Evolutionary conservation across 768 basidiomycete genomes (phyloP).

Genomic region (Lentinula edodes): DNA sequence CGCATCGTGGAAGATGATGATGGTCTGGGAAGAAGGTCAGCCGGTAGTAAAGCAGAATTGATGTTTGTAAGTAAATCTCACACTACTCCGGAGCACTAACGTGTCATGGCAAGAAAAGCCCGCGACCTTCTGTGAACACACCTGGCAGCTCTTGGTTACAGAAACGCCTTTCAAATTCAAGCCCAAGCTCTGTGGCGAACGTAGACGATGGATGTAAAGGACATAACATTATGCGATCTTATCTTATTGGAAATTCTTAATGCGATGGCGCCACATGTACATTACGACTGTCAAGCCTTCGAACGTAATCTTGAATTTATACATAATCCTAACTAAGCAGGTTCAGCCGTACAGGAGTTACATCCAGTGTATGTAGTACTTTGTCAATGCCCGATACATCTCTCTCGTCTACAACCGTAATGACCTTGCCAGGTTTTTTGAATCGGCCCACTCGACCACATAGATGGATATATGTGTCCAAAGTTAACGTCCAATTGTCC

Average conservation of each 20-base stretch:
- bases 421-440: constrained; percentile 58
- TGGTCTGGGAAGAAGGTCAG: background rate
- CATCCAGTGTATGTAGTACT: constrained; percentile 39
- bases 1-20: constrained; percentile 1
- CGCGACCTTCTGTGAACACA: background rate
- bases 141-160: background rate
- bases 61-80: background rate
- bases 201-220: background rate
- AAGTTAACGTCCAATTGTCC: constrained; percentile 20
- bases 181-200: background rate
- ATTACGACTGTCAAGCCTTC: background rate
- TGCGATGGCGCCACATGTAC: background rate
- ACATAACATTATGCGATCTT: background rate
- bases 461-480: constrained; percentile 63
- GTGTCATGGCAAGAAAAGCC: background rate
- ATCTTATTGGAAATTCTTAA: background rate
- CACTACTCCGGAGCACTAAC: background rate
- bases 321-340: constrained; percentile 35
- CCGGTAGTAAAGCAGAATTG: background rate
- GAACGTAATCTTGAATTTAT: background rate
- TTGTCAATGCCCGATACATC: constrained; percentile 36
- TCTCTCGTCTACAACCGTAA: constrained; percentile 50
- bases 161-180: background rate
- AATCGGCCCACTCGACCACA: constrained; percentile 76
- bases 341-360: constrained; percentile 40